Evolutionary conservation across 164 flowering plant species (phyloP).

Genomic region (Chimonanthus praecox): DNA sequence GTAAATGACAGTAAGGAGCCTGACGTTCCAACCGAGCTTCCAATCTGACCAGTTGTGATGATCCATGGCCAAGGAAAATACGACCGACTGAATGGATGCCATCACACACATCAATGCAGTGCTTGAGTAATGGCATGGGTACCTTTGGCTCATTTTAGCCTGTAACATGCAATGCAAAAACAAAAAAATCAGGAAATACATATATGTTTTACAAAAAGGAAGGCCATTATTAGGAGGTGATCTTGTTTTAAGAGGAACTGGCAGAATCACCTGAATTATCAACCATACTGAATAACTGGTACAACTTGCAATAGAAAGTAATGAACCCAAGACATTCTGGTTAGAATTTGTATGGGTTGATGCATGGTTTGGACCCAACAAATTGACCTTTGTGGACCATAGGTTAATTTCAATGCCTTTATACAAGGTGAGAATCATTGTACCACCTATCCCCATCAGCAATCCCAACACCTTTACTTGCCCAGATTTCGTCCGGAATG

Average conservation of each 20-base stretch:
- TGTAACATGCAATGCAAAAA: conserved; percentile 11
- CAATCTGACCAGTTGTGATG: conserved; percentile 34
- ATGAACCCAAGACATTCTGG: conserved; percentile 27
- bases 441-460: conserved; percentile 51
- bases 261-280: conserved; percentile 36
- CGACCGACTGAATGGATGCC: conserved; percentile 28
- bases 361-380: conserved; percentile 12
- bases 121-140: conserved; percentile 40
- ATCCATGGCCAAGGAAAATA: conserved; percentile 28
- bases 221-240: neutral
- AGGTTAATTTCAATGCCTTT: conserved; percentile 43
- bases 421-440: conserved; percentile 69
- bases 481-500: conserved; percentile 25
- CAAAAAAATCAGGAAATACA: neutral
- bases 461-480: conserved; percentile 58
- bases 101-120: conserved; percentile 38
- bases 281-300: conserved; percentile 36
- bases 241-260: too few species aligned
- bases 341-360: conserved; percentile 9
- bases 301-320: conserved; percentile 27
- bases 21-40: conserved; percentile 45
- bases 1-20: conserved; percentile 37
- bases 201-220: neutral
- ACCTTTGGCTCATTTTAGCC: conserved; percentile 33
- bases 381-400: conserved; percentile 31